Base-by-base conservation (phyloP, 2,329 filamentous ascomycete species). In the Colletotrichum horii region DNA sequence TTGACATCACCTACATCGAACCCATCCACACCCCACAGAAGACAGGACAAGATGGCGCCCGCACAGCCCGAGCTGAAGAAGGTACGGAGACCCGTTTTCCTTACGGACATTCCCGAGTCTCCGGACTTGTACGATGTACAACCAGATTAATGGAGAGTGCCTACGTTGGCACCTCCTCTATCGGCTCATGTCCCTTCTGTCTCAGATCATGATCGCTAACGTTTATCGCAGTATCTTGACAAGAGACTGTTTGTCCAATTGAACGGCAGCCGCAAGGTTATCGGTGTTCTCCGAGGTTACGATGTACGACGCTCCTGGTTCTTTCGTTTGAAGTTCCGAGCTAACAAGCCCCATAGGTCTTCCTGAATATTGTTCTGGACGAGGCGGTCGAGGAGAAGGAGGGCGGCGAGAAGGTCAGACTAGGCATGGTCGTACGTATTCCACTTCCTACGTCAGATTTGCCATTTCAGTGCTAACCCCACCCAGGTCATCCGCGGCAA, bases 11-110 rank as follows among this genome's bases (percentile, higher is more conserved):
- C 67, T 26, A 69, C 4, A 48, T 62, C 74, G 36, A 38, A 74
- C 32, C 61, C 52, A 68, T 22, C 24, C 28, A 11, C 34, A 30
- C 34, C 34, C 22, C 4, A 48, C 19, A n/a, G 15, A 36, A 61
- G 65, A 77, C 88, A 94, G 89, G 79, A 99, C 88, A 94, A 89
- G 79, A 99, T 99, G 97, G 95, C 97, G 88, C 96, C 97, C 93
- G 96, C 97, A 85, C 97, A 98, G 88, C 97, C 97, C 82, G 97
- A 99, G 89, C 92, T 99, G 78, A 99, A 98, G 89, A 99, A 98
- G 93, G 97, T 97, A 87, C 30, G 79, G 22, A 58, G 58, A 11
- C 26, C 70, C 32, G n/a, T 75, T 83, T 83, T 61, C 38, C 69
- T 68, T 65, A 72, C 77, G 32, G 60, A 74, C 58, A 75, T 71